Conservation (phyloP, 2,329 filamentous ascomycete species). For the Colletotrichum coccodes region DNA sequence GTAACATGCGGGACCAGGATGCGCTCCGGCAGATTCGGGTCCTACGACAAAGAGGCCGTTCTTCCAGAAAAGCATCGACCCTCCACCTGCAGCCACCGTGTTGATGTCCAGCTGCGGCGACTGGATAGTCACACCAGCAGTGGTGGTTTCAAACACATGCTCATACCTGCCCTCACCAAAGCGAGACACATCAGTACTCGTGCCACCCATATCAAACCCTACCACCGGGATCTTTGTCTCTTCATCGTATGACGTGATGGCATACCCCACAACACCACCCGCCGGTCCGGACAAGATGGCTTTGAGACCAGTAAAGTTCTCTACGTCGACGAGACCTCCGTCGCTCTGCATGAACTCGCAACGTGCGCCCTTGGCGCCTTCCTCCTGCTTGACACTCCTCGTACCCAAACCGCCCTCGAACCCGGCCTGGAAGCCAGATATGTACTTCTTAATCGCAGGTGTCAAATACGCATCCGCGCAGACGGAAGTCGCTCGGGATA, state of each 20-base stretch:
- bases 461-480: slow-evolving; percentile 85
- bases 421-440: slow-evolving; percentile 77
- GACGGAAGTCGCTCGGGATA: slow-evolving; percentile 79
- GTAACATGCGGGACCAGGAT: slow-evolving; percentile 92
- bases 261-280: slow-evolving; percentile 94
- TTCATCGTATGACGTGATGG: slow-evolving; percentile 88
- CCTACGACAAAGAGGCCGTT: slow-evolving; percentile 93
- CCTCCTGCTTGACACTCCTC: slow-evolving; percentile 75
- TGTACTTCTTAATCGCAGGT: slow-evolving; percentile 82
- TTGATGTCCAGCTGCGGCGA: slow-evolving; percentile 95
- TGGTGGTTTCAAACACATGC: slow-evolving; percentile 94
- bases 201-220: slow-evolving; percentile 96
- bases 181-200: slow-evolving; percentile 89
- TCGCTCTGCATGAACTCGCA: slow-evolving; percentile 98
- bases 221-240: slow-evolving; percentile 87
- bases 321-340: slow-evolving; percentile 77
- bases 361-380: slow-evolving; percentile 74
- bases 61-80: slow-evolving; percentile 84
- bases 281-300: slow-evolving; percentile 91
- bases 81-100: slow-evolving; percentile 91
- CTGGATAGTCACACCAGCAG: slow-evolving; percentile 93
- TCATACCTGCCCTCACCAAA: slow-evolving; percentile 89
- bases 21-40: slow-evolving; percentile 87
- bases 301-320: slow-evolving; percentile 84
- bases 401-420: slow-evolving; percentile 85